Base-by-base conservation (phyloP, 192 early-diverging fungal genomes). In the Paraglomus occultum region DNA sequence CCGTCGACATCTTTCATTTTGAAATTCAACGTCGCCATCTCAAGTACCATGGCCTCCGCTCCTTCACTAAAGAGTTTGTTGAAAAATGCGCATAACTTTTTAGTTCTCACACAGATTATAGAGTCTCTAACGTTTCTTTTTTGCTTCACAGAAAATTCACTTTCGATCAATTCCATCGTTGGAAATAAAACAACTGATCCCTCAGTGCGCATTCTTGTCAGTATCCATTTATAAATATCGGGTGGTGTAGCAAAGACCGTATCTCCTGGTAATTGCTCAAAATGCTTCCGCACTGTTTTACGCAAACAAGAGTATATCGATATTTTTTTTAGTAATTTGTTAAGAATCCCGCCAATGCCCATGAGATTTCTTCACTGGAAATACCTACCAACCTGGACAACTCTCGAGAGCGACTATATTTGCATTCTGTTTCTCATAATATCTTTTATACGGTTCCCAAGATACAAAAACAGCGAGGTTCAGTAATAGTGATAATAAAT, bases 1-100 rank as follows among this genome's bases (percentile, higher is more conserved):
- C 71, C 73, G 12, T 87, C 82, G 15, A 89, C 64, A 39, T 80
- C 75, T 6, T 57, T 68, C 8, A 60, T 39, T 4, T 45, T 76
- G 45, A 76, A 83, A 18, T 57, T 67, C 8, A 66, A 59, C 1
- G 64, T 46, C 5, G 73, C 76, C 42, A 88, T 77, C 20, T 70
- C 71, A 18, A 64, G 51, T 0, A 88, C 80, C 23, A 85, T 72
- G 15, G 71, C 62, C 45, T 77, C 65, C 14, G 64, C 64, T 5
- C 73, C 77, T 12, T 71, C 64, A 20, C 49, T 51, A 47, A 71
- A 15, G 44, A 73, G 49, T 57, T 79, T 74, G 0, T 51, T 53
- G 76, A 71, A 52, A 70, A 73, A 15, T 17, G 42, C 17, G 52
- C 49, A 11, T 70, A 47, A 48, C 66, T 79, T 12, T 63, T 47